These are phyloP conservation scores for Prinsepia uniflora DNA, from an alignment of 306 rosid genomes.

Conservation along the genomic window DNA sequence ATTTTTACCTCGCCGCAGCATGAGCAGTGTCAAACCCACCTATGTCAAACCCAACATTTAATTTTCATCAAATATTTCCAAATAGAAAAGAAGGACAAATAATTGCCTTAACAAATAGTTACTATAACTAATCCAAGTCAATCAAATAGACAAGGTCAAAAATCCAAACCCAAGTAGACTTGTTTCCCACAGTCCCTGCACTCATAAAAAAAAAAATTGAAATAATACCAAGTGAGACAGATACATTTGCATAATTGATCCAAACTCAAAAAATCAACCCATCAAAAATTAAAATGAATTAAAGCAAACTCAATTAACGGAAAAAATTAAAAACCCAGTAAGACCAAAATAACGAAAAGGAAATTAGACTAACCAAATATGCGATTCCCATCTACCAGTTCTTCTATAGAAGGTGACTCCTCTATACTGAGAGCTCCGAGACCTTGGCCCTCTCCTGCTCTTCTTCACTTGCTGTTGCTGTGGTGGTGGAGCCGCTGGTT, in stretches of 20 bases:
- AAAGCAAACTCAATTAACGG: background rate
- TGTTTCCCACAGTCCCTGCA: slow-evolving; percentile 99
- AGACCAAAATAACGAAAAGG: background rate
- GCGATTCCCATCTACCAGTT: slow-evolving; percentile 99
- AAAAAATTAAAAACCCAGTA: background rate
- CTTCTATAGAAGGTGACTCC: slow-evolving; percentile 97
- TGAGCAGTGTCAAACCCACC: slow-evolving; percentile 99
- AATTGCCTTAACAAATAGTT: slow-evolving; percentile 3
- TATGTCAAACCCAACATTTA: slow-evolving; percentile 35
- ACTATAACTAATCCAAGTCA: slow-evolving; percentile 14
- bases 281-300: background rate
- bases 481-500: slow-evolving; percentile 16
- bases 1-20: slow-evolving; percentile 87
- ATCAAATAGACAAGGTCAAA: slow-evolving; percentile 21
- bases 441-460: slow-evolving; percentile 96
- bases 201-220: slow-evolving; percentile 12
- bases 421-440: slow-evolving; percentile 96
- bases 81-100: slow-evolving; percentile 31
- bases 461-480: slow-evolving; percentile 67
- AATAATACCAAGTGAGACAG: slow-evolving; percentile 18
- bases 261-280: background rate
- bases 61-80: slow-evolving; percentile 27
- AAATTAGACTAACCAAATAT: slow-evolving; percentile 64
- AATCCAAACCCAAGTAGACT: slow-evolving; percentile 84
- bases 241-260: background rate